Evolutionary conservation across 2,329 filamentous ascomycete genomes (phyloP), one percentile per base, ranked within the genome.

Genomic region (Orbilia javanica): DNA sequence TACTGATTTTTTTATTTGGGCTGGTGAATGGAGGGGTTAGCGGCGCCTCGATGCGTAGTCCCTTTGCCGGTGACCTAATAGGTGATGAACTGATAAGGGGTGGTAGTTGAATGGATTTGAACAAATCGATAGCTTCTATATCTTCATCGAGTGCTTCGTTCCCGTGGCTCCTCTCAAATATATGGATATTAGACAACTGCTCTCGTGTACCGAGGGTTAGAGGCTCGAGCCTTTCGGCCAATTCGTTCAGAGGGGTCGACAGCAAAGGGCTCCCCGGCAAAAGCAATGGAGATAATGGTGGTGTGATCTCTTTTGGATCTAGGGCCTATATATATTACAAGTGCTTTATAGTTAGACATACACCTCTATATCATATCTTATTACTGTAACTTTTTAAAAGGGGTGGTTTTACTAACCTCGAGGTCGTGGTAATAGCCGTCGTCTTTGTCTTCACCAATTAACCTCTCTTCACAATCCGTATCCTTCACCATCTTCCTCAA

Each of bases 1-100:
- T n/a, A 1, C 15, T 20, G 13, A 2, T 44, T 11, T 31, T 34
- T 25, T 27, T 65, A n/a, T 15, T 55, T 50, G 74, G 67, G 11
- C 48, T 64, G 11, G 67, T 78, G 8, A 67, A 18, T 4, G 67
- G 74, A n/a, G 74, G 74, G 2, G 74, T 72, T 6, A 78, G 39
- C 1, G 53, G 63, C 20, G 42, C 4, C 39, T 78, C 74, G 7
- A 78, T 46, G 10, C 22, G 42, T 2, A 67, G 13, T n/a, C 64
- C 62, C 10, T 34, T 42, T 6, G 57, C 29, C 8, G 46, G 44
- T 4, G 25, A 18, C 29, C 48, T 72, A 4, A 5, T 31, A 15
- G 67, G 74, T 1, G 74, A 72, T n/a, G 62, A 64, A 15, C 42
- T 72, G 18, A 64, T 64, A 25, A 42, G 31, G 1, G 31, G 22